Evolutionary conservation across 179 eudicot genomes (phyloP).

Genomic region (Sideroxylon spinosum): DNA sequence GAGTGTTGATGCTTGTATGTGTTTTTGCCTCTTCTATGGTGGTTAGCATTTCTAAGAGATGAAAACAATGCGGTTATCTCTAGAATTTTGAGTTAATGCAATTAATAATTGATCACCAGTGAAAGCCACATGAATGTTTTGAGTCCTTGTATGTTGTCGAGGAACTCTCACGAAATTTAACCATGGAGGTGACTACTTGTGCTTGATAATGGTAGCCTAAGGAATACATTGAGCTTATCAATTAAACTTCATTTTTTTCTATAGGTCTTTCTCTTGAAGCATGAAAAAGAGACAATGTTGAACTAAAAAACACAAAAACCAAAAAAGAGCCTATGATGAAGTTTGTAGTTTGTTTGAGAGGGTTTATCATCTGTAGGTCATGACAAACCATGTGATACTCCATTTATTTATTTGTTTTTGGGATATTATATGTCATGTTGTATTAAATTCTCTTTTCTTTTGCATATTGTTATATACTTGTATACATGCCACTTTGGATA

Average conservation of each 20-base stretch:
- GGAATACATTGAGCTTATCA: neutral
- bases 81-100: conserved; percentile 69
- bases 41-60: conserved; percentile 32
- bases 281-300: conserved; percentile 61
- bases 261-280: conserved; percentile 49
- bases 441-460: neutral
- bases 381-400: conserved; percentile 15
- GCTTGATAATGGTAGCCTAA: neutral
- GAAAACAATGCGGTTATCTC: conserved; percentile 49
- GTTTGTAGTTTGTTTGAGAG: conserved; percentile 70
- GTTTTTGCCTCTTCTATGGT: neutral
- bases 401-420: neutral
- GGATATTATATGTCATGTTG: neutral
- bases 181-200: conserved; percentile 39
- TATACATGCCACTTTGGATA: conserved; percentile 56
- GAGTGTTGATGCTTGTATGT: neutral
- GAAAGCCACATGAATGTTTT: conserved; percentile 60
- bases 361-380: conserved; percentile 46
- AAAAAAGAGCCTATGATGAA: conserved; percentile 76
- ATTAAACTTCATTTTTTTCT: neutral
- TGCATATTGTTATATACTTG: neutral
- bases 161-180: too few species aligned
- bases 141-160: conserved; percentile 46
- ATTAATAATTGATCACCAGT: conserved; percentile 64
- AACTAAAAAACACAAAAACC: conserved; percentile 45